A percentile compares a stretch with the other conserved stretches of the same genome.
Evolutionary conservation across 129 eudicot genomes (phyloP).

Genomic region (Chrysanthemum seticuspe): DNA sequence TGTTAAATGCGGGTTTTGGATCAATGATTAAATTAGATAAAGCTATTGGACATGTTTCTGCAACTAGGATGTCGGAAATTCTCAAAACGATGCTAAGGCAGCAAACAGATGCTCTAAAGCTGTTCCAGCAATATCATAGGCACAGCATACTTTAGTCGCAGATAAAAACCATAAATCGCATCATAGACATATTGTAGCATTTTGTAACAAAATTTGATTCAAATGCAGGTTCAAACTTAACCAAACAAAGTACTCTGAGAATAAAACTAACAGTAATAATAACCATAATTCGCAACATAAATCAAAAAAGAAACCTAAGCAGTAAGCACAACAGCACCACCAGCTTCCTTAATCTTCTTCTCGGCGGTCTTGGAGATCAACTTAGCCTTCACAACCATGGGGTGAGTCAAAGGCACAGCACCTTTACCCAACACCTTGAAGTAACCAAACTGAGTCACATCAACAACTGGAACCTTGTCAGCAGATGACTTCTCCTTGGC

Average conservation of each 20-base stretch:
- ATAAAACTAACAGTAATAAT: slow-evolving; percentile 19
- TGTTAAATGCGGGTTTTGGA: no score
- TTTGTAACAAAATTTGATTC: slow-evolving; percentile 24
- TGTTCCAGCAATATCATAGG: no score
- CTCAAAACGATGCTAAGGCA: no score
- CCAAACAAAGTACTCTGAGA: slow-evolving; percentile 26
- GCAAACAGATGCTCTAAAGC: no score
- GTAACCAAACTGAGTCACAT: slow-evolving; percentile 72
- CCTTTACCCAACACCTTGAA: slow-evolving; percentile 89
- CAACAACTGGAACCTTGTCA: slow-evolving; percentile 61
- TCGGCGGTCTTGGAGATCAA: slow-evolving; percentile 72
- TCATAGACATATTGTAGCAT: neutral
- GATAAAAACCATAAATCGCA: neutral
- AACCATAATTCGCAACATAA: neutral
- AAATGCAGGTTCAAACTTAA: slow-evolving; percentile 23
- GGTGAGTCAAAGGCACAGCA: slow-evolving; percentile 40
- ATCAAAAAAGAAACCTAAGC: slow-evolving; percentile 52
- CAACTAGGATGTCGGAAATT: no score
- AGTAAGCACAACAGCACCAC: slow-evolving; percentile 80
- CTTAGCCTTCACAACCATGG: slow-evolving; percentile 78
- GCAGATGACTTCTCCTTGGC: slow-evolving; percentile 54
- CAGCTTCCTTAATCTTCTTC: slow-evolving; percentile 86
- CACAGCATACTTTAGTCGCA: neutral
- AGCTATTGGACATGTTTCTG: no score
- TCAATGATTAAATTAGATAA: no score